These are phyloP conservation scores for Lodderomyces elongisporus DNA, from an alignment of 1,139 yeast genomes.

Conservation along the genomic window DNA sequence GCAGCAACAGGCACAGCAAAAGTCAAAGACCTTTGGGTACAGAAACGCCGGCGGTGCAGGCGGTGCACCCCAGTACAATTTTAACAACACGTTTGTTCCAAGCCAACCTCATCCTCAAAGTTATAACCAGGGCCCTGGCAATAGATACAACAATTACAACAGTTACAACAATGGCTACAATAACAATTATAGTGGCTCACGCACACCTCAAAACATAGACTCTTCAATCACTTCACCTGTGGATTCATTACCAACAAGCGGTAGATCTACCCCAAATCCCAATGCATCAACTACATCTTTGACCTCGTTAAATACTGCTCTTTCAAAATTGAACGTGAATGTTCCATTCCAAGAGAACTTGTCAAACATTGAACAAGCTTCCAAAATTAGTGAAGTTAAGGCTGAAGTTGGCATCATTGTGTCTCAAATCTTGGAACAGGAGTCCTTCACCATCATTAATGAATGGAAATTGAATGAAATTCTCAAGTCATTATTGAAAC, in stretches of 20 bases:
- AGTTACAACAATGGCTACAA: conserved; percentile 7
- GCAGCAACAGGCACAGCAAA: conserved; percentile 22
- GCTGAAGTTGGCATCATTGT: conserved; percentile 56
- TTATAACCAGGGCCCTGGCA: conserved; percentile 8
- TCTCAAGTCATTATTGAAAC: conserved; percentile 59
- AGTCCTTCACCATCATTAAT: conserved; percentile 47
- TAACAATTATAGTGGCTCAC: conserved; percentile 6
- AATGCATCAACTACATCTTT: conserved; percentile 62
- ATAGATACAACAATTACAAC: conserved; percentile 12
- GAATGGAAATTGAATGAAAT: conserved; percentile 67
- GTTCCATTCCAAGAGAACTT: conserved; percentile 68
- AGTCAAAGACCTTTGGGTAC: conserved; percentile 22
- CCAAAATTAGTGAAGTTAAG: conserved; percentile 61
- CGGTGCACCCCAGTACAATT: conserved; percentile 11
- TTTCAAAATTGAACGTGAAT: conserved; percentile 53
- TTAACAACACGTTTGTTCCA: conserved; percentile 5
- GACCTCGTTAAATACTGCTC: conserved; percentile 63
- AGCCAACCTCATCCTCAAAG: conserved; percentile 7
- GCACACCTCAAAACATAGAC: conserved; percentile 5
- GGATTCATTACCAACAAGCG: conserved; percentile 38
- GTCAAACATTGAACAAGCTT: conserved; percentile 50
- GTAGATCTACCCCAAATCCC: conserved; percentile 35
- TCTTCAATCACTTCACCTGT: conserved; percentile 23
- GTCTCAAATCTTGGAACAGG: conserved; percentile 35
- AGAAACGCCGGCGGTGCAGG: conserved; percentile 12